Percentiles rank a stretch among this genome's conserved stretches.
These are phyloP conservation scores for Xylaria castorea DNA, from an alignment of 495 filamentous ascomycete genomes.

Conservation along the genomic window DNA sequence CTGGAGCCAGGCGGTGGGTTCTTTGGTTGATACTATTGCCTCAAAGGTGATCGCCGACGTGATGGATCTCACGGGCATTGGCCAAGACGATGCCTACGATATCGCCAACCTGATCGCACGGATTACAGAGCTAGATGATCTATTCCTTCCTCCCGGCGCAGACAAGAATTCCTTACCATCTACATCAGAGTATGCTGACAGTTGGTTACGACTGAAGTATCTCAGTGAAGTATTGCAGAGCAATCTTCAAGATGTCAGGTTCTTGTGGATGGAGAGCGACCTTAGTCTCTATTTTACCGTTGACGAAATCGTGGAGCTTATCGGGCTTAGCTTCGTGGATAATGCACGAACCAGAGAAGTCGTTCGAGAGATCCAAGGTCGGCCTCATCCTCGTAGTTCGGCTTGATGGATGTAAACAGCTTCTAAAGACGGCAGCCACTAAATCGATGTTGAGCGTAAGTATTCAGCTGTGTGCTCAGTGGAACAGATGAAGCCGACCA, in stretches of 20 bases:
- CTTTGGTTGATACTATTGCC: slow-evolving; percentile 79
- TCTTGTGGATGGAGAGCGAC: slow-evolving; percentile 85
- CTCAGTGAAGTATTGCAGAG: slow-evolving; percentile 88
- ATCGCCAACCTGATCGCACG: slow-evolving; percentile 74
- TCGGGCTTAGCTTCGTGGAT: slow-evolving; percentile 89
- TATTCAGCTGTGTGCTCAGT: neutral
- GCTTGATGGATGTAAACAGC: neutral
- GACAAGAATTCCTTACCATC: slow-evolving; percentile 59
- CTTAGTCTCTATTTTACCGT: slow-evolving; percentile 80
- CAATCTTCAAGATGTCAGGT: slow-evolving; percentile 86
- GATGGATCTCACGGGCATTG: slow-evolving; percentile 84
- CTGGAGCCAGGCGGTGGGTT: slow-evolving; percentile 83
- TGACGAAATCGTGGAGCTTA: slow-evolving; percentile 87
- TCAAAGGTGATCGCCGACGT: slow-evolving; percentile 83
- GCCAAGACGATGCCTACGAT: slow-evolving; percentile 82
- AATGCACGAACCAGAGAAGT: slow-evolving; percentile 76
- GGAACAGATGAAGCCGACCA: neutral
- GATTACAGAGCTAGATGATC: slow-evolving; percentile 73
- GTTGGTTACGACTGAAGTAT: slow-evolving; percentile 91
- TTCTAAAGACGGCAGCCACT: neutral
- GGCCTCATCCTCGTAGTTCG: slow-evolving; percentile 42
- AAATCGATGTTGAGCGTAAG: neutral
- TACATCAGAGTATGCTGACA: slow-evolving; percentile 78
- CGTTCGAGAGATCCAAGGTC: slow-evolving; percentile 75
- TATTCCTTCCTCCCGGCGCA: slow-evolving; percentile 66